Base-by-base conservation (phyloP, 768 basidiomycete species). In the Podaxis sp. region DNA sequence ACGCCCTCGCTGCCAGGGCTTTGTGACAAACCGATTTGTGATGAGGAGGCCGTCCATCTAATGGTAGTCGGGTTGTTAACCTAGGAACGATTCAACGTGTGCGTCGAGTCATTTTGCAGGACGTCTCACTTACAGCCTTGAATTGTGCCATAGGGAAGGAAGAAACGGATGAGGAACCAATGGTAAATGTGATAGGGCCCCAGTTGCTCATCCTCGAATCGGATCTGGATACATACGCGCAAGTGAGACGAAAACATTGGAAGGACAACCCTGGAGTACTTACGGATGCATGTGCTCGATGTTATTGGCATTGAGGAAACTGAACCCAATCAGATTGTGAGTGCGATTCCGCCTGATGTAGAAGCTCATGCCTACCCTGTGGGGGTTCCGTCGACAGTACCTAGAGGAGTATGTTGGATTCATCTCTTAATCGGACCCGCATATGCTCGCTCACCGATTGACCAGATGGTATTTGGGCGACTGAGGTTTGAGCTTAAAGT, bases 141-240 rank as follows among this genome's bases (percentile, higher is more conserved):
- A 81, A 82, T 62, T 78, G 77, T n/a, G 81, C 81, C 81, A 83
- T 82, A 1, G 82, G 82, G 74, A 80, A 82, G n/a, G 74, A 71
- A 15, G 72, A 69, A 1, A 67, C 72, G 30, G 77, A 73, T 64
- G 73, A 75, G 26, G 75, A 76, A 41, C 80, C 79, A 46, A 82
- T 66, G 20, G 80, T 83, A 64, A 72, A 81, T 0, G 80, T 82
- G 57, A 78, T 63, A n/a, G 78, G 80, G 12, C 78, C 78, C 81
- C 80, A 83, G 36, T 67, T 69, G 61, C 72, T 71, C 82, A 83
- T 82, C 52, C 82, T 73, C 3, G 76, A 67, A 68, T 83, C 82
- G 17, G 78, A 79, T 26, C 78, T 77, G 51, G 24, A n/a, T 60
- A 56, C 11, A 20, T 40, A 2, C 52, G 53, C 17, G 37, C 40